A percentile compares a stretch with the other conserved stretches of the same genome.
Evolutionary conservation across 176 grass and related monocot species (phyloP).

Genomic region (Oryza meyeriana): DNA sequence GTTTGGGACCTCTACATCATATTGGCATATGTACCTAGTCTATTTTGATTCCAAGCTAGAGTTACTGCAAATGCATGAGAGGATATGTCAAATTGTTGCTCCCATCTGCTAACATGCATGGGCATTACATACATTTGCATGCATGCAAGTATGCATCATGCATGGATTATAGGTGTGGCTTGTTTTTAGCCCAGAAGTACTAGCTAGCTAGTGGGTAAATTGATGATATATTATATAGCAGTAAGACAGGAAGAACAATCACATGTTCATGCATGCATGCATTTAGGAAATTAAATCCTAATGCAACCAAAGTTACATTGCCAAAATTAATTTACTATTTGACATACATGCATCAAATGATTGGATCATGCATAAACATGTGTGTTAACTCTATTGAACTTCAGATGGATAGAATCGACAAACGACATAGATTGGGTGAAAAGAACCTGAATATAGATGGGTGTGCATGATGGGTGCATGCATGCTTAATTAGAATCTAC

Average conservation of each 20-base stretch:
- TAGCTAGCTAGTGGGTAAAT: neutral
- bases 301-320: constrained; percentile 2
- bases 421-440: neutral
- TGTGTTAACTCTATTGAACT: neutral
- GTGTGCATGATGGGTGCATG: neutral
- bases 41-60: neutral
- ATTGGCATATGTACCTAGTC: neutral
- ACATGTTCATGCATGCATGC: neutral
- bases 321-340: neutral
- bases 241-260: neutral
- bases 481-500: neutral
- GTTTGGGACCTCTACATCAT: constrained; percentile 9
- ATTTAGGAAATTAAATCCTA: neutral
- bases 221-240: neutral
- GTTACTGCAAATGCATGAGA: neutral
- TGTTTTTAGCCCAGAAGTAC: neutral
- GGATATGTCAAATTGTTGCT: neutral
- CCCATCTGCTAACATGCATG: neutral
- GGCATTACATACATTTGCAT: constrained; percentile 5
- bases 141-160: constrained; percentile 7
- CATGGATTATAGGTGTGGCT: neutral
- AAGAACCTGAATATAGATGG: neutral
- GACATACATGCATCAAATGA: neutral
- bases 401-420: neutral
- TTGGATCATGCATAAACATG: neutral